phyloP scores from a whole-genome alignment of 1,284 basidiomycete genomes.

The Boletellus sp. region DNA sequence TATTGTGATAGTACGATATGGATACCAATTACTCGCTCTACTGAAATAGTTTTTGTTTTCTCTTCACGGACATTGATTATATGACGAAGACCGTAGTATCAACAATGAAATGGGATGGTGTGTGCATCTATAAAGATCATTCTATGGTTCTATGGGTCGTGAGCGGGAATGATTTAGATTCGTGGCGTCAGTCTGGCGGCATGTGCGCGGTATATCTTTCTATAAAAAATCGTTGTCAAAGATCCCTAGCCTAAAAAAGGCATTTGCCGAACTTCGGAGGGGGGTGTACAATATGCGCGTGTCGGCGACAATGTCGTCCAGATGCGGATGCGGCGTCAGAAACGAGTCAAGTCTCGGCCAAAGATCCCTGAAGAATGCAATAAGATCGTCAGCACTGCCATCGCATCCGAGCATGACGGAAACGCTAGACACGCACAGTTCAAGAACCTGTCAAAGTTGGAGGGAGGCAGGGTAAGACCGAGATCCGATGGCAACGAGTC shows the following conservation, averaged over 20 bases:
- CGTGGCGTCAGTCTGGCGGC: background rate
- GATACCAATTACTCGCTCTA: slow-evolving; percentile 12
- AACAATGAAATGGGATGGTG: background rate
- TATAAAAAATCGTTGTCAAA: background rate
- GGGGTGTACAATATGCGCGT: too few species aligned
- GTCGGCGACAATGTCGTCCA: background rate
- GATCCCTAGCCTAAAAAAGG: too few species aligned
- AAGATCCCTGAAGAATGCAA: slow-evolving; percentile 57
- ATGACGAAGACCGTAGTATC: slow-evolving; percentile 5
- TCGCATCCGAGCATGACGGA: slow-evolving; percentile 4
- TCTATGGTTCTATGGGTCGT: background rate
- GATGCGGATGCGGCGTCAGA: slow-evolving; percentile 39
- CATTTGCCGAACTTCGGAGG: too few species aligned
- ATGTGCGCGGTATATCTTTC: too few species aligned
- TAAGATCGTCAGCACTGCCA: slow-evolving; percentile 27
- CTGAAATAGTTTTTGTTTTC: too few species aligned
- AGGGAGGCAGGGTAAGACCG: background rate
- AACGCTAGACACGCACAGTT: slow-evolving; percentile 17
- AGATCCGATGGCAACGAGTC: slow-evolving; percentile 15
- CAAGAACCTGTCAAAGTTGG: slow-evolving; percentile 18
- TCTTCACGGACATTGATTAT: slow-evolving; percentile 8
- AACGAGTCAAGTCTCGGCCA: slow-evolving; percentile 76
- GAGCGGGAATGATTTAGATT: slow-evolving; percentile 1
- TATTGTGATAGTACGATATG: slow-evolving; percentile 18
- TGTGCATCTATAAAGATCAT: background rate